These are phyloP conservation scores for Bisporella sp. DNA, from an alignment of 2,329 filamentous ascomycete genomes.

Conservation along the genomic window DNA sequence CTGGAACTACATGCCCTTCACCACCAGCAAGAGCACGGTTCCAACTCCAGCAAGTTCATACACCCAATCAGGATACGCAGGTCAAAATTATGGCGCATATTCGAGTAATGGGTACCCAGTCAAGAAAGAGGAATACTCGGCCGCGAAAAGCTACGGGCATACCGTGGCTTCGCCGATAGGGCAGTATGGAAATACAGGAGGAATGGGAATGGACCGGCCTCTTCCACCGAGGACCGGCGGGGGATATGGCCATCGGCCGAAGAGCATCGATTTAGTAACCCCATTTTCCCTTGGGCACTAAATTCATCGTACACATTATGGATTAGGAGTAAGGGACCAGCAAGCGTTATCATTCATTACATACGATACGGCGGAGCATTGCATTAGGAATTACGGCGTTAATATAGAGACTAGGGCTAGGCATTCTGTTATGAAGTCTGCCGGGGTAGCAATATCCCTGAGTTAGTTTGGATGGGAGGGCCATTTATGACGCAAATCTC, in stretches of 20 bases:
- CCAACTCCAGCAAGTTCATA: slow-evolving; percentile 12
- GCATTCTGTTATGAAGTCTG: too few species aligned
- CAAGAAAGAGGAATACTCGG: too few species aligned
- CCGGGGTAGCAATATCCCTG: too few species aligned
- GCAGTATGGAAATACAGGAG: slow-evolving; percentile 29
- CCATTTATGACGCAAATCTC: too few species aligned
- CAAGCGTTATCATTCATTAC: too few species aligned
- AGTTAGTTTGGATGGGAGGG: too few species aligned
- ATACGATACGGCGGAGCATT: too few species aligned
- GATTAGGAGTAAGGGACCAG: too few species aligned
- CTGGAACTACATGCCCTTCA: slow-evolving; percentile 26
- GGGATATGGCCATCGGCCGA: slow-evolving; percentile 45
- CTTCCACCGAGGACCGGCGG: slow-evolving; percentile 45
- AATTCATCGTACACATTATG: background rate
- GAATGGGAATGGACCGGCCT: slow-evolving; percentile 43
- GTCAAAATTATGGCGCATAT: slow-evolving; percentile 1
- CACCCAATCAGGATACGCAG: background rate
- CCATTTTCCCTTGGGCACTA: slow-evolving; percentile 28
- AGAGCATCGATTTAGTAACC: slow-evolving; percentile 58
- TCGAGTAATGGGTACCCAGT: too few species aligned
- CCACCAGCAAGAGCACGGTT: slow-evolving; percentile 13
- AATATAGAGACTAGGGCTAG: too few species aligned
- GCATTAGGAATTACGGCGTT: too few species aligned
- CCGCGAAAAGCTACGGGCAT: background rate
- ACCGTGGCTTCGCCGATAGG: background rate